These are phyloP conservation scores for Climacium dendroides DNA, from an alignment of 225 moss, liverwort and hornwort species.

Conservation along the genomic window DNA sequence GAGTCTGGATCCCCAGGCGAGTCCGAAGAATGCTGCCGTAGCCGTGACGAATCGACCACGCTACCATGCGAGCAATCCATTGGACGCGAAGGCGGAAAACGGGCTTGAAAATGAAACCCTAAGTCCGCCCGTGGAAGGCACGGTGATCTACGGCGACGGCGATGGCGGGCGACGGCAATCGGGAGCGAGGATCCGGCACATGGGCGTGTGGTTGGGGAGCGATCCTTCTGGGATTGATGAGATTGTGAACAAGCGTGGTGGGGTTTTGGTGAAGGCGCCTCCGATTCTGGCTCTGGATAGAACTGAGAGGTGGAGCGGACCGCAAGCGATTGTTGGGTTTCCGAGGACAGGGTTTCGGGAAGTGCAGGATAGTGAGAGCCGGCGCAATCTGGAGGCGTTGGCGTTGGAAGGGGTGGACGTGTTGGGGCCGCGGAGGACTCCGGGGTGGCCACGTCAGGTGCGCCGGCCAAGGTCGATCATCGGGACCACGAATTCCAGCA, in stretches of 20 bases:
- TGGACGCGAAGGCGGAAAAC: neutral
- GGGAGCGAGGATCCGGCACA: slow-evolving; percentile 26
- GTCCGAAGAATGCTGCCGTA: neutral
- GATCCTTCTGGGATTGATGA: slow-evolving; percentile 33
- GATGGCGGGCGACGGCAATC: slow-evolving; percentile 27
- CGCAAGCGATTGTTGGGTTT: slow-evolving; percentile 63
- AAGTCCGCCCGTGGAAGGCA: slow-evolving; percentile 26
- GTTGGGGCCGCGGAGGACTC: slow-evolving; percentile 16
- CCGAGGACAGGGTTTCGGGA: slow-evolving; percentile 56
- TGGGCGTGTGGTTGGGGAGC: slow-evolving; percentile 19
- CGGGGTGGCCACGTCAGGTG: slow-evolving; percentile 38
- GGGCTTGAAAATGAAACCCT: neutral
- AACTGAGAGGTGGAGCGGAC: slow-evolving; percentile 47
- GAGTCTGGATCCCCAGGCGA: slow-evolving; percentile 7
- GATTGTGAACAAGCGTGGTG: slow-evolving; percentile 27
- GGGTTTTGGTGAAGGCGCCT: slow-evolving; percentile 37
- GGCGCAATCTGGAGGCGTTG: slow-evolving; percentile 61
- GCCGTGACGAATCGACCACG: slow-evolving; percentile 12
- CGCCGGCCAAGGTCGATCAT: slow-evolving; percentile 24
- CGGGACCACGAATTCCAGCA: slow-evolving; percentile 6
- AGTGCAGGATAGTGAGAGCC: slow-evolving; percentile 59
- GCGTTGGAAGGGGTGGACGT: slow-evolving; percentile 73
- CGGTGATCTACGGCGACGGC: slow-evolving; percentile 54
- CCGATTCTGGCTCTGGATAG: slow-evolving; percentile 45
- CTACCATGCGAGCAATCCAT: slow-evolving; percentile 22